Evolutionary conservation across 139 green algal genomes (phyloP).

Genomic region (Yamagishiella unicocca): DNA sequence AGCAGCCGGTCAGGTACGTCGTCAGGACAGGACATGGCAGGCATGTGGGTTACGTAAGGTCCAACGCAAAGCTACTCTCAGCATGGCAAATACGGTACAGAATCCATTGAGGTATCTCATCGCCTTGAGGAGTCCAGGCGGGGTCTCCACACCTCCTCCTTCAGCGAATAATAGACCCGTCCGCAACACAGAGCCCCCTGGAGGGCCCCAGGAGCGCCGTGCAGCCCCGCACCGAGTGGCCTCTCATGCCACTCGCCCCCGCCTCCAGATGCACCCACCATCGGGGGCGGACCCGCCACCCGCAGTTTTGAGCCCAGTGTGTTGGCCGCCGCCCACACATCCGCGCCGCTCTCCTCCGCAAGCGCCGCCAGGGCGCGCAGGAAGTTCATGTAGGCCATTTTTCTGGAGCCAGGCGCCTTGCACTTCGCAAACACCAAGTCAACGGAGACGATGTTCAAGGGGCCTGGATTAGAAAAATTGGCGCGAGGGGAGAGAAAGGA

Average conservation of each 20-base stretch:
- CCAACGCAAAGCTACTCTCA: no score
- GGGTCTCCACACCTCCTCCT: no score
- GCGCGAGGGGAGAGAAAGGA: background rate
- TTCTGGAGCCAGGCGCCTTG: background rate
- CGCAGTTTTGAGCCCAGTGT: background rate
- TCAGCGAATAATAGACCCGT: no score
- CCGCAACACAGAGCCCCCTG: no score
- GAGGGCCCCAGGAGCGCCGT: no score
- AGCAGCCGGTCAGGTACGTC: background rate
- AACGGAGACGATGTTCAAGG: conserved; percentile 5
- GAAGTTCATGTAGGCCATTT: conserved; percentile 1
- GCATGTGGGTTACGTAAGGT: no score
- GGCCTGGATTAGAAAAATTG: background rate
- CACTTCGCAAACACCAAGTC: conserved; percentile 24
- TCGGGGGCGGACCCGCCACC: background rate
- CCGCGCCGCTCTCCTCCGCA: conserved; percentile 33
- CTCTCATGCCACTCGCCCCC: no score
- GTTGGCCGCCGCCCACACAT: conserved; percentile 29
- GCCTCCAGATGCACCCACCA: background rate
- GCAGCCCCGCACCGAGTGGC: no score
- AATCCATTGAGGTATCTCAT: no score
- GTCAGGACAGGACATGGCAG: no score
- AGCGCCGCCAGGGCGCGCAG: conserved; percentile 28
- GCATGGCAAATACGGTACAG: no score
- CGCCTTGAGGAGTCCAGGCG: no score